Base-by-base conservation (phyloP, 2,329 filamentous ascomycete genomes). In the Nemania sp. region DNA sequence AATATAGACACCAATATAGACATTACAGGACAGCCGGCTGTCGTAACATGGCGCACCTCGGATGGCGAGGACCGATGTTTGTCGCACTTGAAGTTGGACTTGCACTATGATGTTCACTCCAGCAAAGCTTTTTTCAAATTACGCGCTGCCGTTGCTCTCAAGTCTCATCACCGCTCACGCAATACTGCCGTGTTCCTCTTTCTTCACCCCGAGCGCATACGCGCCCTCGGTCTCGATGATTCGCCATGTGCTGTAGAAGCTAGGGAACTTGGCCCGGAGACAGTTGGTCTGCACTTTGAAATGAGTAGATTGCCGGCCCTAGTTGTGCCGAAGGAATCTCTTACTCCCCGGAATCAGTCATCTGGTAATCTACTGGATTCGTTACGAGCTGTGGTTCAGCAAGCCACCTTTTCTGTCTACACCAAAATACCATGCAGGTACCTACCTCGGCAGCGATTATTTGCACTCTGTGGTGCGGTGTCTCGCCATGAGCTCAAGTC, bases 41-140 rank as follows among this genome's bases (percentile, higher is more conserved):
- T 54, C n/a, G 25, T 61, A 10, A 49, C 32, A 51, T 65, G 63
- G 63, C 63, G 43, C 15, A 42, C 21, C 43, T 52, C 51, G 3
- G 32, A 57, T 15, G 57, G 60, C 21, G 37, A 59, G n/a, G 42
- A 60, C 17, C 46, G 40, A 45, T 54, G 46, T 50, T 46, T 61
- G 46, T 45, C 57, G 17, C 42, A 43, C 11, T 21, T 65, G 32
- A 60, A 54, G 17, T 20, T 65, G 3, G 63, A 65, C 48, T 17
- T 65, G 40, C 60, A 63, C 12, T 65, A 65, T 51, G 56, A 63
- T 54, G 57, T 29, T n/a, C 54, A 40, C 48, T 60, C 60, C 18
- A 60, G 50, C 47, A 63, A 63, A 42, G 63, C 60, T 18, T 65
- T 65, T 35, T 63, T 58, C 18, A 63, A 59, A 42, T 45, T 65